Conservation (phyloP, 345 rosid genomes). For the Eucalyptus paniculata region DNA sequence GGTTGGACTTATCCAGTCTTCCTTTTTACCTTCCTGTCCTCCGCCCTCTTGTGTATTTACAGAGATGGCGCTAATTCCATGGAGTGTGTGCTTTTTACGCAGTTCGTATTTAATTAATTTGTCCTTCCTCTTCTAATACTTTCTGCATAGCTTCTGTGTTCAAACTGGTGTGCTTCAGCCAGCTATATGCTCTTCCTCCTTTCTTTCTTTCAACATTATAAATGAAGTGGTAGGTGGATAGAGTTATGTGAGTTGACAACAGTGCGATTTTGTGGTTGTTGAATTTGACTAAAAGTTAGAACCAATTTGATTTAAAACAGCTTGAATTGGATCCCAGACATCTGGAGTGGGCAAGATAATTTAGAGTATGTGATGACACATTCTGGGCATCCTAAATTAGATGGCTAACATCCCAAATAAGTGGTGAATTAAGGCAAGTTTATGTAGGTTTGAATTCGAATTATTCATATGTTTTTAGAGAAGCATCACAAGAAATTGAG, state of each 20-base stretch:
- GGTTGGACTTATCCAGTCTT: neutral
- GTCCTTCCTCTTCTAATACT: neutral
- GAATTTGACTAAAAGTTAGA: neutral
- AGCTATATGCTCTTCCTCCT: neutral
- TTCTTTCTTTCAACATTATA: neutral
- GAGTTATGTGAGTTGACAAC: neutral
- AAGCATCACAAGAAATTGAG: neutral
- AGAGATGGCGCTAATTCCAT: neutral
- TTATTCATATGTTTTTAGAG: neutral
- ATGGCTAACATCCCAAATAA: neutral
- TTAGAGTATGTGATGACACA: rapidly evolving
- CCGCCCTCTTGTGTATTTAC: neutral
- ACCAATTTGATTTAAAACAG: neutral
- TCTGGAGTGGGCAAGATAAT: rapidly evolving
- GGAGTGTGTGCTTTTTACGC: neutral
- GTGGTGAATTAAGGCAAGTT: neutral
- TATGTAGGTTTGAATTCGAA: neutral
- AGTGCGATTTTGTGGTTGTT: neutral
- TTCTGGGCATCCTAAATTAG: neutral
- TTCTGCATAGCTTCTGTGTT: neutral
- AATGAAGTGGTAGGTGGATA: neutral
- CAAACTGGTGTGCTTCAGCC: neutral
- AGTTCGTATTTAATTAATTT: neutral
- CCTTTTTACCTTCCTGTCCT: neutral
- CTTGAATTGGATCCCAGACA: neutral